Evolutionary conservation across 83 land plant genomes (phyloP).

Genomic region (Picea engelmannii): DNA sequence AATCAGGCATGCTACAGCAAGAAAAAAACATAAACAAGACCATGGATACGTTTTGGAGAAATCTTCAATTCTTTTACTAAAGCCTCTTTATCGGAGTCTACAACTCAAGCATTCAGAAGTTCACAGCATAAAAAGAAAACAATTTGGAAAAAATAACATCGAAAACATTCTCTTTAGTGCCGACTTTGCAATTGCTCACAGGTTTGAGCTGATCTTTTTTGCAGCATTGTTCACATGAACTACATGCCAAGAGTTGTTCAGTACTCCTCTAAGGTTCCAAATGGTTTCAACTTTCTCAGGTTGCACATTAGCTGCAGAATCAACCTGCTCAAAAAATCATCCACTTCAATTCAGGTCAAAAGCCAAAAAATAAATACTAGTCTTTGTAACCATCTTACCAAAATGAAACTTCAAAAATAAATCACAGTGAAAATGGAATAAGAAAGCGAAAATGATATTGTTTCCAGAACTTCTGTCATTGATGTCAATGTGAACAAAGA

Average conservation of each 20-base stretch:
- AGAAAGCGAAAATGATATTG: neutral
- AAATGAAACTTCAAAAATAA: neutral
- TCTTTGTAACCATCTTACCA: constrained; percentile 2
- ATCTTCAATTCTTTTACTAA: too few relatives aligned
- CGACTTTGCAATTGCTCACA: neutral
- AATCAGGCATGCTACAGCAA: too few relatives aligned
- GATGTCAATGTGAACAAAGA: neutral
- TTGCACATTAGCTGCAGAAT: constrained; percentile 90
- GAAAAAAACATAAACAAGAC: too few relatives aligned
- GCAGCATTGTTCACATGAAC: constrained; percentile 36
- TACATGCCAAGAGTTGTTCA: constrained; percentile 93
- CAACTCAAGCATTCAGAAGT: too few relatives aligned
- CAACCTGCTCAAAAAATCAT: constrained; percentile 59
- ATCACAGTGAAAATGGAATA: neutral
- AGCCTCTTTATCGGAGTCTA: too few relatives aligned
- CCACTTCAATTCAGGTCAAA: neutral
- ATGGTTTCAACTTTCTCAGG: constrained; percentile 81
- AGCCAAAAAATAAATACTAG: neutral
- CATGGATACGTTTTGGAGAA: too few relatives aligned
- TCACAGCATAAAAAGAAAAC: too few relatives aligned
- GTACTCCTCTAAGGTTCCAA: constrained; percentile 95
- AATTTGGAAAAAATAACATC: too few relatives aligned
- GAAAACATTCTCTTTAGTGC: too few relatives aligned
- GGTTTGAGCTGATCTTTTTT: constrained; percentile 9
- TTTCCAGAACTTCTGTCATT: neutral